Base-by-base conservation (phyloP, 352 stramenopile genomes). In the Globisporangium mamillatum region DNA sequence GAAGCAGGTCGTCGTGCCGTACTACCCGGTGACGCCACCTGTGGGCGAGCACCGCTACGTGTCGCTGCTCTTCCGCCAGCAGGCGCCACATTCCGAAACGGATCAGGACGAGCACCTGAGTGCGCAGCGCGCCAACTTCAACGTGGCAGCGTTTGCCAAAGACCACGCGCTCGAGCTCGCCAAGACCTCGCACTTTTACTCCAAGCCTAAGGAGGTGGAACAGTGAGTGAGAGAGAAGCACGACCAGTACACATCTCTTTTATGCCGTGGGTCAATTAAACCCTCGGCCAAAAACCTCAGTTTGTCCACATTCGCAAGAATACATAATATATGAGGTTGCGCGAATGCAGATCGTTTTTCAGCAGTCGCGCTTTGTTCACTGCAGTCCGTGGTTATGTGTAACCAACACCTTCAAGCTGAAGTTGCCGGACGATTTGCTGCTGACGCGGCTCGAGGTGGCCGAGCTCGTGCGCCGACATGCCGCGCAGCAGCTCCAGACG, bases 21-120 rank as follows among this genome's bases (percentile, higher is more conserved):
- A 90, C 68, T 90, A 79, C 44, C 80, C 84, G 0, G 84, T 92
- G 54, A 75, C 73, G 25, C 84, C 82, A 4, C 80, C 82, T 0
- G 59, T 68, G 8, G 84, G 84, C n/a, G 59, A 76, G 62, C 81
- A 90, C 60, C 79, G 79, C 62, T 90, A 90, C 72, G 64, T 90
- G 20, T 80, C 78, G 14, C 46, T 90, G 32, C 75, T 90, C 24
- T 86, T 88, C 55, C 64, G 56, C 2, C 79, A 90, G 59, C 53
- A 70, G 41, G 63, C 52, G 34, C 36, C 20, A 60, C 20, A 22
- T 46, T 46, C 7, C 46, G n/a, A 34, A 41, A 2, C 22, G 36
- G 67, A 46, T 12, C 65, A 67, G n/a, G 66, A 73, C 62, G 57
- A 41, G 29, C 57, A 32, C 22, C 71, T 89, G 25, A 70, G 68